A percentile compares a stretch with the other conserved stretches of the same genome.
Conservation (phyloP, 805 yeast species). For the Isabelozyma pseudorhagii region DNA sequence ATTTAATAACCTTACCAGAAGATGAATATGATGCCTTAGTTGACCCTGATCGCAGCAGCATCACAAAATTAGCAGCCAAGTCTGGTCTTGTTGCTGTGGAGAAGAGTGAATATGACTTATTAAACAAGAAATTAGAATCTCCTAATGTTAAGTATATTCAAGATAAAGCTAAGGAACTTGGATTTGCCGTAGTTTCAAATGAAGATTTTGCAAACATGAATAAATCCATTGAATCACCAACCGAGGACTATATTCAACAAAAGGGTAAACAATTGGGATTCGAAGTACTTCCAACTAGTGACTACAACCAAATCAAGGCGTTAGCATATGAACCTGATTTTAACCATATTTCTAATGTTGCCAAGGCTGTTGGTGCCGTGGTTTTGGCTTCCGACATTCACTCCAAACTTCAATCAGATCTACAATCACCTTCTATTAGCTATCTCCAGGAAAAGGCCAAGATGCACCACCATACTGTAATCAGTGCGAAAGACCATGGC, state of each 20-base stretch:
- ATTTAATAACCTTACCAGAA: conserved; percentile 11
- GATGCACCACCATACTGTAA: conserved; percentile 4
- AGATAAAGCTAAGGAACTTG: conserved; percentile 20
- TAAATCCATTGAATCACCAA: conserved; percentile 6
- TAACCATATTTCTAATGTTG: conserved; percentile 3
- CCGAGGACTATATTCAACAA: conserved; percentile 6
- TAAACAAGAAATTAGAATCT: not conserved
- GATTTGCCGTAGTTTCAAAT: conserved; percentile 8
- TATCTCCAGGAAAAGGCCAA: conserved; percentile 5
- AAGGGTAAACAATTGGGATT: conserved; percentile 6
- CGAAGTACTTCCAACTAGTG: conserved; percentile 7
- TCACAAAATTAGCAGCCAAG: conserved; percentile 3
- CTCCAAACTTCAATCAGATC: conserved; percentile 2
- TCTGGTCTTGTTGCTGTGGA: conserved; percentile 10
- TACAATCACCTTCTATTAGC: conserved; percentile 8
- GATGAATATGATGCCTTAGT: conserved; percentile 7
- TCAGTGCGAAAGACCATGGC: conserved; percentile 2
- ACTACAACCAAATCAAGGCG: conserved; percentile 13
- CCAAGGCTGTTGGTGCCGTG: conserved; percentile 6
- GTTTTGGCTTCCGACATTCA: conserved; percentile 2
- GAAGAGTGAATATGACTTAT: conserved; percentile 6
- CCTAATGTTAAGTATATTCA: conserved; percentile 4
- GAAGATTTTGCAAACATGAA: conserved; percentile 11
- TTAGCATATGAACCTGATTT: conserved; percentile 6
- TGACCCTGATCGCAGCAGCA: conserved; percentile 1